These are phyloP conservation scores for Scedosporium apiospermum DNA, from an alignment of 2,329 filamentous ascomycete genomes.

Conservation along the genomic window DNA sequence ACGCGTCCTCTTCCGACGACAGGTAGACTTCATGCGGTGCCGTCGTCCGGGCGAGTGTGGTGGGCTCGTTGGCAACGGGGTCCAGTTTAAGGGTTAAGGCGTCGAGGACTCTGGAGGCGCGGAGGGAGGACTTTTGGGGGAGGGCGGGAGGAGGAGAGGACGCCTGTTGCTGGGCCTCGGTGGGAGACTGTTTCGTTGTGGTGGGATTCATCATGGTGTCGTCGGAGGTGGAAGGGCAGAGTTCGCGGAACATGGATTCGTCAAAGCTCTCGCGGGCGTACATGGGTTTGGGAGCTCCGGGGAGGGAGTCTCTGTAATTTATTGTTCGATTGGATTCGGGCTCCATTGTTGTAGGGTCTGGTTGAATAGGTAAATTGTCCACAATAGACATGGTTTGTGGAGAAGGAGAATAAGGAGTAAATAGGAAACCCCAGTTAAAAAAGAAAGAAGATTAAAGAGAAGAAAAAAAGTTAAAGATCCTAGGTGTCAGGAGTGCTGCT, in stretches of 20 bases:
- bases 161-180: constrained; percentile 6
- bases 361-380: background rate
- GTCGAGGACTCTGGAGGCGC: constrained; percentile 32
- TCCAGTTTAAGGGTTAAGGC: constrained; percentile 23
- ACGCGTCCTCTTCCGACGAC: constrained; percentile 57
- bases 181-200: constrained; percentile 7
- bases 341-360: background rate
- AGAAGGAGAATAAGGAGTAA: background rate
- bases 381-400: background rate
- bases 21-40: constrained; percentile 50
- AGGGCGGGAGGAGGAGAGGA: constrained; percentile 24
- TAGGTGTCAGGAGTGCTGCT: background rate
- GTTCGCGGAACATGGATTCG: constrained; percentile 3
- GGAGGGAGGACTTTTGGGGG: constrained; percentile 33
- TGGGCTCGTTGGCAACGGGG: constrained; percentile 17
- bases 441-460: background rate
- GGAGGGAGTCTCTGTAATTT: constrained; percentile 7
- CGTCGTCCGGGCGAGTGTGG: constrained; percentile 12
- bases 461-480: background rate
- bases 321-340: background rate
- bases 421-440: background rate
- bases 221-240: background rate
- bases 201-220: constrained; percentile 6
- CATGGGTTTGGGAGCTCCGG: constrained; percentile 7
- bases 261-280: constrained; percentile 4